phyloP scores from a whole-genome alignment of 768 basidiomycete species.

The Fomitopsis pulvina region DNA sequence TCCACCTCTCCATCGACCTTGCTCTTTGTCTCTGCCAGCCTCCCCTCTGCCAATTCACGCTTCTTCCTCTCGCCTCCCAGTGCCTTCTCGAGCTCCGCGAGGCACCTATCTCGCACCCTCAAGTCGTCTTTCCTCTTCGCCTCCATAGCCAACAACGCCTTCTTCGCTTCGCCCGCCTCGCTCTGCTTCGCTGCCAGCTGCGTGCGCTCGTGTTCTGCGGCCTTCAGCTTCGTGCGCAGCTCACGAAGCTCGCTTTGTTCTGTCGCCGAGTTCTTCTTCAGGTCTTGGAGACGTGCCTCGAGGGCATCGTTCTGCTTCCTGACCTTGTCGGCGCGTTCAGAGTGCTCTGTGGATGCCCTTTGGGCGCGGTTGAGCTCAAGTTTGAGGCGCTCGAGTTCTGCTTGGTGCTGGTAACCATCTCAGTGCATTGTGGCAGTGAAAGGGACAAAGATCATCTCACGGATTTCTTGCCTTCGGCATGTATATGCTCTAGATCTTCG shows the following conservation, averaged over 20 bases:
- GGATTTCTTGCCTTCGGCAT: slow-evolving; percentile 57
- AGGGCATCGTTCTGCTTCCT: slow-evolving; percentile 54
- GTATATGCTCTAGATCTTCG: slow-evolving; percentile 56
- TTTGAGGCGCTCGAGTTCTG: slow-evolving; percentile 53
- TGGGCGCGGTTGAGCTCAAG: slow-evolving; percentile 46
- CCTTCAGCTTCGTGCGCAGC: slow-evolving; percentile 49
- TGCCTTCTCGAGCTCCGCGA: slow-evolving; percentile 50
- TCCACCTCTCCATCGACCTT: slow-evolving; percentile 28
- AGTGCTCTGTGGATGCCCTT: slow-evolving; percentile 41
- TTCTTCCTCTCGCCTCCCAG: slow-evolving; percentile 43
- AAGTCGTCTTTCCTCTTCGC: slow-evolving; percentile 47
- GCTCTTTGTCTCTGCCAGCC: slow-evolving; percentile 34
- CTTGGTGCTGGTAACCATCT: slow-evolving; percentile 41
- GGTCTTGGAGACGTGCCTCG: slow-evolving; percentile 55
- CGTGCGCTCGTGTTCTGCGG: slow-evolving; percentile 48
- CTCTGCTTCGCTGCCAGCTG: slow-evolving; percentile 46
- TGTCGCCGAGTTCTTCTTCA: slow-evolving; percentile 39
- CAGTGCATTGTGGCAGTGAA: not conserved
- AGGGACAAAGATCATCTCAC: slow-evolving; percentile 31
- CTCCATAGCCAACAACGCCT: slow-evolving; percentile 42
- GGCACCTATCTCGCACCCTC: slow-evolving; percentile 44
- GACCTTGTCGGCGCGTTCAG: slow-evolving; percentile 51
- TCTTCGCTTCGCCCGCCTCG: slow-evolving; percentile 45
- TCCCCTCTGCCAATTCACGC: slow-evolving; percentile 40
- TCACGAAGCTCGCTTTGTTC: slow-evolving; percentile 64